Percentiles rank a stretch among this genome's conserved stretches.
Conservation (phyloP, 2,329 filamentous ascomycete species). For the Aspergillus niger region DNA sequence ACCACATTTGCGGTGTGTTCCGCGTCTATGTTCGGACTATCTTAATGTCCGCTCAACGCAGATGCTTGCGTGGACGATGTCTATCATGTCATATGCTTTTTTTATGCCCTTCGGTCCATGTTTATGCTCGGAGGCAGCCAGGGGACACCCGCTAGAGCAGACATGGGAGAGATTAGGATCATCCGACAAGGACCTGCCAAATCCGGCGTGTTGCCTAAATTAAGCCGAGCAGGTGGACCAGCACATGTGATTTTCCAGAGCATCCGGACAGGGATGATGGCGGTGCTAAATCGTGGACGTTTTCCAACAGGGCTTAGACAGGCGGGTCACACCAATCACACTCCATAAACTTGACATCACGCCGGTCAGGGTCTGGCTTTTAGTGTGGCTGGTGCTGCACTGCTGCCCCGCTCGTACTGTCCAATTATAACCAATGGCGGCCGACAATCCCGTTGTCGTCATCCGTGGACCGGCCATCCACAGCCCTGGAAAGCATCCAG, state of each 20-base stretch:
- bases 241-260: not conserved
- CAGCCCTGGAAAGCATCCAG: slow-evolving; percentile 6
- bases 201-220: not conserved
- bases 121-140: not conserved
- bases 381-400: not conserved
- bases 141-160: not conserved
- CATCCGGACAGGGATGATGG: not conserved
- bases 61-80: not conserved
- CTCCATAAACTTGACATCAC: not conserved
- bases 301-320: not conserved
- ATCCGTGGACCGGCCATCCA: slow-evolving; percentile 22
- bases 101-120: not conserved
- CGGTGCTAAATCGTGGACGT: not conserved
- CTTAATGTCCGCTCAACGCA: too few species aligned
- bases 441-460: slow-evolving; percentile 9
- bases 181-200: not conserved
- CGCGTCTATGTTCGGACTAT: too few species aligned
- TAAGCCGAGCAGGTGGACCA: not conserved
- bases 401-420: slow-evolving; percentile 9
- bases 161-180: not conserved
- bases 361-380: not conserved
- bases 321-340: not conserved
- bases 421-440: not conserved
- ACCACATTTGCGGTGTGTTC: not conserved
- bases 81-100: not conserved